Base-by-base conservation (phyloP, 2,329 filamentous ascomycete genomes). In the Paecilomyces variotii region DNA sequence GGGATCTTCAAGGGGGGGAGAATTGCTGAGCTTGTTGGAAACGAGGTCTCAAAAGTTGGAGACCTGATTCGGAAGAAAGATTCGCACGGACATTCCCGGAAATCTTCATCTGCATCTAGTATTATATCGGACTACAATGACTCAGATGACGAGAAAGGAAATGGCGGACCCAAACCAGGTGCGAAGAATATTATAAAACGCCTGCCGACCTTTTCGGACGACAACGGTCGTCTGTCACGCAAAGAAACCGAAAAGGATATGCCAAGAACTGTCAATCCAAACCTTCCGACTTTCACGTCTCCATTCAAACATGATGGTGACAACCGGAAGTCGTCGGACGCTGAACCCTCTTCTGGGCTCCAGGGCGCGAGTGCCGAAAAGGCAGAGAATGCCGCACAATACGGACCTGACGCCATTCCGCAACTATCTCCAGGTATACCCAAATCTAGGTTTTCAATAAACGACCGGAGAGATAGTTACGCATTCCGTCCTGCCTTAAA, bases 1-100 rank as follows among this genome's bases (percentile, higher is more conserved):
- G 85, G 87, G 5, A 87, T 96, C 54, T 88, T 96, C 74, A 93
- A 91, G 74, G 87, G 86, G 2, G 84, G 85, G 55, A 82, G 88
- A 57, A 85, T 93, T 62, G 89, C 90, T 61, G 88, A 84, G 30
- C 81, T 90, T 30, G 83, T 95, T 2, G 82, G 83, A n/a, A 80
- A 79, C 61, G 85, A 87, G 65, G 80, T 86, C 6, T 81, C 83
- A 0, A 84, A 82, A 65, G 80, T 87, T 34, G 82, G 84, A 14
- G 84, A 85, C 55, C 78, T 83, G 51, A 81, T 87, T 25, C 78
- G 85, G 71, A 82, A 80, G 63, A 83, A 81, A 65, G 85, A 87
- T 32, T 68, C 73, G 25, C 71, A 67, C 32, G 71, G 74, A 11
- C 74, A 77, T 63, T 77, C 75, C 58, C 70, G 69, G 51, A 71